These are phyloP conservation scores for Cucumis sativus DNA, from an alignment of 306 rosid species.

Conservation along the genomic window Cucumber_9930_V3 NC_026661.2:22015501-22016000, in stretches of 20 bases:
- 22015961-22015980: neutral
- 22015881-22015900: neutral
- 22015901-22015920: neutral
- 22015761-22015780: neutral
- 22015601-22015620: neutral
- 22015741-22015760: neutral
- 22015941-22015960: neutral
- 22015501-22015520: too few species aligned
- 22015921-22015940: neutral
- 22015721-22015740: neutral
- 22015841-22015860: neutral
- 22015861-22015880: neutral
- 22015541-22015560: neutral
- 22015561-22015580: neutral
- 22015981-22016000: neutral
- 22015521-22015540: neutral
- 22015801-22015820: neutral
- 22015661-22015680: too few species aligned
- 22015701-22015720: neutral
- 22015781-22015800: neutral
- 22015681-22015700: too few species aligned
- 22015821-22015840: neutral
- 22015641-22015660: neutral
- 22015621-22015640: neutral
- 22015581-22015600: neutral